Base-by-base conservation (phyloP, 257 asterid genomes). In the Plantago elongata region DNA sequence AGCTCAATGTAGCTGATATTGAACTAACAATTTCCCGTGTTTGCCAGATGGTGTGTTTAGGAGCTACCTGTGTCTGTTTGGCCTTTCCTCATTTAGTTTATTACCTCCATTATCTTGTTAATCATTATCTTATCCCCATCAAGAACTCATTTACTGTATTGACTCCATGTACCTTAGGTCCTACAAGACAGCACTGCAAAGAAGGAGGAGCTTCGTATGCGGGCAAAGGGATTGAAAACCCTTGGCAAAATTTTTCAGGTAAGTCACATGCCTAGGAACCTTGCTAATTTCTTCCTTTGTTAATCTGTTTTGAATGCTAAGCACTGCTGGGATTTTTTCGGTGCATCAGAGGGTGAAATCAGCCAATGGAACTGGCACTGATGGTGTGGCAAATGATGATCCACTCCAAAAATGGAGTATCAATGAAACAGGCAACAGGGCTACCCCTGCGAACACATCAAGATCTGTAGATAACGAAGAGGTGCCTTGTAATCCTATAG, bases 1-100 rank as follows among this genome's bases (percentile, higher is more conserved):
- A 93, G 87, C 96, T 93, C 74, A 93, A 93, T 69, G 99, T 93
- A 73, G 99, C 97, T 59, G 99, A 93, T 78, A 93, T 93, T 60
- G 99, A 93, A 78, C 78, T 81, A 66, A 93, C 99, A 17, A 83
- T 93, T 62, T 84, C 96, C 51, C 97, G 87, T 16, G 99, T 89
- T 79, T 89, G 99, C 74, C 99, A 93, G 78, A 89, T 82, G 97
- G 99, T 92, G 68, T n/a, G 76, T 66, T 70, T 66, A 15, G 18
- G 48, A 66, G 65, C 45, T 22, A 22, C 60, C 62, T 55, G 54
- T 15, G 55, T 74, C 50, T 52, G 47, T 44, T 54, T 45, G 27
- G 45, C 48, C 7, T 37, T 40, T 74, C 18, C 9, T 59, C 57
- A 48, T 17, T 49, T 73, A 14, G 7, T 40, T 42, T 45, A 27